These are phyloP conservation scores for Dalbergia cultrata DNA, from an alignment of 306 rosid species.

Conservation along the genomic window DNA sequence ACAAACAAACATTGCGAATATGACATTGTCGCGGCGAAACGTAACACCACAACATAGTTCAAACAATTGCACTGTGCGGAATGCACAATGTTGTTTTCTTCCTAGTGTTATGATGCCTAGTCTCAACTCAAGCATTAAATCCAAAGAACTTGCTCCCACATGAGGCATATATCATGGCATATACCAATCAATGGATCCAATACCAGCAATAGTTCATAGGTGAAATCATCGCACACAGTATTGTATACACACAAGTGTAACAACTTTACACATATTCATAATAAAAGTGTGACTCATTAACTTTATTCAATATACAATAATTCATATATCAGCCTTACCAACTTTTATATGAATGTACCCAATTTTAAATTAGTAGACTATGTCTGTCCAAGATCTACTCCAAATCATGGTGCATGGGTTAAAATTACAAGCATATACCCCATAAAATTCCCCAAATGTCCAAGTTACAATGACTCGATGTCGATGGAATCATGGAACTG, in stretches of 20 bases:
- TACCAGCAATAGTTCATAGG: not conserved
- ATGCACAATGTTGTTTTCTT: not conserved
- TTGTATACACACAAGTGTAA: too few relatives aligned
- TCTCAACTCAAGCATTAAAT: not conserved
- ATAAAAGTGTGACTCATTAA: too few relatives aligned
- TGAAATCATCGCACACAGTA: too few relatives aligned
- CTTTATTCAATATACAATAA: too few relatives aligned
- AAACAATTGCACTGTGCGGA: not conserved
- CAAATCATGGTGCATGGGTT: not conserved
- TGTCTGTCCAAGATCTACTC: too few relatives aligned
- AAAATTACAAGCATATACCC: constrained; percentile 40
- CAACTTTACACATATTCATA: too few relatives aligned
- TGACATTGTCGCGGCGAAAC: not conserved
- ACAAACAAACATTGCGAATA: too few relatives aligned
- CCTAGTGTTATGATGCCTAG: not conserved
- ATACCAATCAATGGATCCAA: not conserved
- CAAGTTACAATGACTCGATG: constrained; percentile 26
- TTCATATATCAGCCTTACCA: too few relatives aligned
- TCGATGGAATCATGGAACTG: not conserved
- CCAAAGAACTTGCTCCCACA: not conserved
- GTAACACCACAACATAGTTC: not conserved
- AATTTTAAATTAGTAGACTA: too few relatives aligned
- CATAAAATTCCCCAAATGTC: constrained; percentile 32
- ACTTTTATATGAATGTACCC: too few relatives aligned
- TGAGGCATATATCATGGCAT: not conserved